Base-by-base conservation (phyloP, 331 rosid genomes). In the Spiraea crenata region DNA sequence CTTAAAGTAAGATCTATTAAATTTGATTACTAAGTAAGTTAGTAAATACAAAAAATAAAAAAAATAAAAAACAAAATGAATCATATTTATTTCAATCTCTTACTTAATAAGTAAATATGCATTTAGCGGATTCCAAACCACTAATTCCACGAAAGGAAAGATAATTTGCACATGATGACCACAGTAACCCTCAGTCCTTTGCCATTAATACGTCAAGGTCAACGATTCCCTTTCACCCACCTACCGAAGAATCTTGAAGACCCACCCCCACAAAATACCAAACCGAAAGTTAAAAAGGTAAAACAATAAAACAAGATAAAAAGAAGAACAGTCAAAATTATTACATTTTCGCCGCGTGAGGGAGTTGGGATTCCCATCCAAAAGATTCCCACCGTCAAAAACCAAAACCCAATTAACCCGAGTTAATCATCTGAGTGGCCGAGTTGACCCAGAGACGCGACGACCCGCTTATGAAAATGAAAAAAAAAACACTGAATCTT, bases 361-460 rank as follows among this genome's bases (percentile, higher is more conserved):
- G 1, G 31, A 25, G 73, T 65, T 71, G 79, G 72, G 86, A 81
- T 80, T 66, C 80, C 79, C 72, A 80, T 78, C 62, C 81, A 77
- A 74, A 82, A 84, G 86, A 86, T 90, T 87, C 92, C 67, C 67
- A 67, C 13, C 10, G 4, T 57, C 16, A 70, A 31, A 37, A 51
- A 62, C 58, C 71, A 72, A 31, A 37, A 51, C 66, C 58, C 71
- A 72, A 16, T 31, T 25, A 25, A 25, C 67, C 65, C 67, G 68
- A 66, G 69, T 59, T n/a, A 57, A 55, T 37, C 51, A 37, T 16
- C 62, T 71, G 85, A 58, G 63, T 85, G 68, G 45, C 70, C 76
- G 72, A 82, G 81, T 65, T 37, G 69, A 76, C 79, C 59, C 81
- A 54, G 25, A 66, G 74, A 92, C 84, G 98, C 98, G 93, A 87